Conservation (phyloP, 768 basidiomycete species). For the Suillus weaverae region DNA sequence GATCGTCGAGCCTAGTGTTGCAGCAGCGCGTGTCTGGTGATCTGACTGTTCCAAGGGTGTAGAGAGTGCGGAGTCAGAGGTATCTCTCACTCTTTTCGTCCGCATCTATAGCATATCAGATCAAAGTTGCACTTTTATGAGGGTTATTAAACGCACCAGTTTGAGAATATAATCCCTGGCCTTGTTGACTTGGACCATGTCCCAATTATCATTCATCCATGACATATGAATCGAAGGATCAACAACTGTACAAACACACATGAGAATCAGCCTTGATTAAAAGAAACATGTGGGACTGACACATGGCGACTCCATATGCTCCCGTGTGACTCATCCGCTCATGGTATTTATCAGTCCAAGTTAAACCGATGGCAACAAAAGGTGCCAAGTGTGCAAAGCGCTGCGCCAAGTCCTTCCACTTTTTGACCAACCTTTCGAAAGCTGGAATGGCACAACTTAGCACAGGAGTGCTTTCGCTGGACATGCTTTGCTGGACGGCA, state of each 20-base stretch:
- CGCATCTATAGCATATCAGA: background rate
- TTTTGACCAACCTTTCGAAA: constrained; percentile 2
- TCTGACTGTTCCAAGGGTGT: background rate
- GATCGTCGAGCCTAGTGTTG: background rate
- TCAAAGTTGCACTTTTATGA: background rate
- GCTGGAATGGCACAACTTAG: constrained; percentile 6
- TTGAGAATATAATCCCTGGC: background rate
- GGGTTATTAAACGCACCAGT: background rate
- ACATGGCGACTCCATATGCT: background rate
- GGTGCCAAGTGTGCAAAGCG: background rate
- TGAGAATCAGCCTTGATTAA: background rate
- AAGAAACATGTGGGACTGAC: background rate
- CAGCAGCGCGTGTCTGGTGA: background rate
- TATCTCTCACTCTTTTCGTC: background rate
- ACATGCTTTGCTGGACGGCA: constrained; percentile 3
- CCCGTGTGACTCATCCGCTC: background rate
- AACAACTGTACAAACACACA: background rate
- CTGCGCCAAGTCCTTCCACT: constrained; percentile 4
- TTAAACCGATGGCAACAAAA: background rate
- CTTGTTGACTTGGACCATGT: background rate
- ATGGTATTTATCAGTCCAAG: constrained; percentile 1
- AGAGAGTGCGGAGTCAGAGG: background rate
- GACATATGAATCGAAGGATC: background rate
- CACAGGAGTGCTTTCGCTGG: background rate
- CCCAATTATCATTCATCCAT: background rate